phyloP scores from a whole-genome alignment of 768 basidiomycete genomes.

The Mycena olivaceomarginata region DNA sequence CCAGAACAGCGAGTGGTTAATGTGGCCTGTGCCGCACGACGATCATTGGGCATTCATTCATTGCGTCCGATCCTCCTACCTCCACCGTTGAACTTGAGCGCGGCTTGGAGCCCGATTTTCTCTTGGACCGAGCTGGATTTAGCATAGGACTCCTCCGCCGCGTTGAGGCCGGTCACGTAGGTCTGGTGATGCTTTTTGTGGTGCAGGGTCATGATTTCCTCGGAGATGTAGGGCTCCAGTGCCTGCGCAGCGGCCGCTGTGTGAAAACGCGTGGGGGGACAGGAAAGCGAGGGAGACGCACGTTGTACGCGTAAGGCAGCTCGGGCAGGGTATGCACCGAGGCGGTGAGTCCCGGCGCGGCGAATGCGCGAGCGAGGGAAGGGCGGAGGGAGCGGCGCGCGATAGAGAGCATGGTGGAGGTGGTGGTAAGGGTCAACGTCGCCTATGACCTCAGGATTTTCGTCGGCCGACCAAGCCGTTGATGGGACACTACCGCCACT shows the following conservation, averaged over 20 bases:
- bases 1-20: conserved; percentile 99
- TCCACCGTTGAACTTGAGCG: conserved; percentile 99
- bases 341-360: conserved; percentile 62
- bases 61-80: conserved; percentile 61
- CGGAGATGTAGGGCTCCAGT: conserved; percentile 94
- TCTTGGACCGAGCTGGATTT: conserved; percentile 81
- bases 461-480: not conserved
- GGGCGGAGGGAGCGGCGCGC: conserved; percentile 66
- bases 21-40: conserved; percentile 75
- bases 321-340: conserved; percentile 84
- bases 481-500: too few relatives aligned
- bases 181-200: conserved; percentile 94
- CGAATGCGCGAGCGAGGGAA: conserved; percentile 66
- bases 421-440: not conserved
- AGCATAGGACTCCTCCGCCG: conserved; percentile 90
- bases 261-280: conserved; percentile 38
- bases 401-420: conserved; percentile 68
- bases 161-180: conserved; percentile 96
- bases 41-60: conserved; percentile 3
- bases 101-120: conserved; percentile 90
- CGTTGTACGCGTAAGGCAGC: conserved; percentile 89
- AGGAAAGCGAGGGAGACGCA: conserved; percentile 53
- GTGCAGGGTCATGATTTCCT: conserved; percentile 95
- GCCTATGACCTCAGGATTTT: conserved; percentile 7
- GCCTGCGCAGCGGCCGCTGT: conserved; percentile 60